Conservation (phyloP, 768 basidiomycete genomes). For the Cystobasidiopsis lactophilus region DNA sequence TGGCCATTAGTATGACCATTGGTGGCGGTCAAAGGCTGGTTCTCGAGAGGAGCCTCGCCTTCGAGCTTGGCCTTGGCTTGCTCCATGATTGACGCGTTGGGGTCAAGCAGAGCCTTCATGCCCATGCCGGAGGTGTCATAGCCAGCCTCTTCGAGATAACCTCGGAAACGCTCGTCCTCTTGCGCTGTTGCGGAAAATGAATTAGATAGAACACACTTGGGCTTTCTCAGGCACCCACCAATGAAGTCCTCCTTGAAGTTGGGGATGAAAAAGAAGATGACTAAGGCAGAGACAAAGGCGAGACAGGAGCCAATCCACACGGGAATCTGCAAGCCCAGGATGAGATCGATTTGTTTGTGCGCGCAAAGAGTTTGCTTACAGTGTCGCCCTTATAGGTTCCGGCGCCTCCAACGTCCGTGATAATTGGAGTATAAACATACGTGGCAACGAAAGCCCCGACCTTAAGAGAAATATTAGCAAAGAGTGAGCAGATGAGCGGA, state of each 20-base stretch:
- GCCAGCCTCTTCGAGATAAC: conserved; percentile 8
- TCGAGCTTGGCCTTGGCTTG: too few species aligned
- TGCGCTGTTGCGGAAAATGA: conserved; percentile 27
- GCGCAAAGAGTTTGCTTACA: background rate
- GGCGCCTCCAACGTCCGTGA: conserved; percentile 13
- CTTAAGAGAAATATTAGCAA: background rate
- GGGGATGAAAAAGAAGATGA: conserved; percentile 49
- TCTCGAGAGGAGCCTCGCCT: too few species aligned
- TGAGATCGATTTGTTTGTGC: background rate
- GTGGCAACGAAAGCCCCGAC: conserved; percentile 24
- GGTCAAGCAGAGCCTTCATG: conserved; percentile 4
- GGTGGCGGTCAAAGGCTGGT: too few species aligned
- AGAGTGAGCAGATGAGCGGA: background rate
- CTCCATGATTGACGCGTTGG: background rate
- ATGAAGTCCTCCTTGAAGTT: conserved; percentile 59
- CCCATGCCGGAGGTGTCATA: conserved; percentile 10
- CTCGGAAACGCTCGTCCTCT: conserved; percentile 31
- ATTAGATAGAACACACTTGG: background rate
- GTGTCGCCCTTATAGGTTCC: conserved; percentile 8
- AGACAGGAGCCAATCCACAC: conserved; percentile 35
- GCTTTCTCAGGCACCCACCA: conserved; percentile 21
- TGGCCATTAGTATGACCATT: too few species aligned
- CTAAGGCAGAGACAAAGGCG: conserved; percentile 50
- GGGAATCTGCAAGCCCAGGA: background rate
- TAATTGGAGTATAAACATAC: conserved; percentile 19